A percentile compares a stretch with the other conserved stretches of the same genome.
These are phyloP conservation scores for Chaetothyriales sp. DNA, from an alignment of 2,329 filamentous ascomycete species.

Conservation along the genomic window DNA sequence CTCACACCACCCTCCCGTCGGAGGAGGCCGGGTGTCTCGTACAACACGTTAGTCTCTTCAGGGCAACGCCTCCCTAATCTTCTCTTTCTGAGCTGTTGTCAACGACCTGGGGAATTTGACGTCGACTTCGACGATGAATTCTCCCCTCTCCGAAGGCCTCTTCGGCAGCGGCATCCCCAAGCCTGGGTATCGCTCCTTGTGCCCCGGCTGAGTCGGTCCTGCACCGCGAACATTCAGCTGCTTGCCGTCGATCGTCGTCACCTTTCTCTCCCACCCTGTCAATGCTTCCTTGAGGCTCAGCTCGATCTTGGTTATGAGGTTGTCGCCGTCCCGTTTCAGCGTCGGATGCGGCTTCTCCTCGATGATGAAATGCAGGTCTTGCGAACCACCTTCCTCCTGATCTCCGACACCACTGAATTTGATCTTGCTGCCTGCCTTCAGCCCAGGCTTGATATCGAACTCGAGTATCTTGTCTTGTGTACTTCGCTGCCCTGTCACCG, in stretches of 20 bases:
- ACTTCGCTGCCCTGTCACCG: slow-evolving; percentile 62
- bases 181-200: slow-evolving; percentile 65
- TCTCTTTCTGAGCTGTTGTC: slow-evolving; percentile 63
- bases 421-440: slow-evolving; percentile 96
- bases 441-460: slow-evolving; percentile 85
- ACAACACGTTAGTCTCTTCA: neutral
- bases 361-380: slow-evolving; percentile 89
- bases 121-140: slow-evolving; percentile 79
- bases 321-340: slow-evolving; percentile 77
- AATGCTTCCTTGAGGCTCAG: slow-evolving; percentile 85
- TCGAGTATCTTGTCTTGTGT: slow-evolving; percentile 82
- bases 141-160: slow-evolving; percentile 69
- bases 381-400: slow-evolving; percentile 87
- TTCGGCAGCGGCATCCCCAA: slow-evolving; percentile 94
- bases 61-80: slow-evolving; percentile 61
- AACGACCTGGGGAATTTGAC: slow-evolving; percentile 79
- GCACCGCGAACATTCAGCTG: slow-evolving; percentile 65
- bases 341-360: slow-evolving; percentile 84
- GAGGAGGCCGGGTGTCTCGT: neutral
- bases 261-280: slow-evolving; percentile 84
- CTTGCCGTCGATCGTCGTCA: slow-evolving; percentile 85
- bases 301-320: slow-evolving; percentile 64
- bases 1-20: neutral
- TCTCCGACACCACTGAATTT: slow-evolving; percentile 97
- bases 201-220: slow-evolving; percentile 75